Evolutionary conservation across 2,329 filamentous ascomycete species (phyloP).

Genomic region (Stagonosporopsis chrysanthemi): DNA sequence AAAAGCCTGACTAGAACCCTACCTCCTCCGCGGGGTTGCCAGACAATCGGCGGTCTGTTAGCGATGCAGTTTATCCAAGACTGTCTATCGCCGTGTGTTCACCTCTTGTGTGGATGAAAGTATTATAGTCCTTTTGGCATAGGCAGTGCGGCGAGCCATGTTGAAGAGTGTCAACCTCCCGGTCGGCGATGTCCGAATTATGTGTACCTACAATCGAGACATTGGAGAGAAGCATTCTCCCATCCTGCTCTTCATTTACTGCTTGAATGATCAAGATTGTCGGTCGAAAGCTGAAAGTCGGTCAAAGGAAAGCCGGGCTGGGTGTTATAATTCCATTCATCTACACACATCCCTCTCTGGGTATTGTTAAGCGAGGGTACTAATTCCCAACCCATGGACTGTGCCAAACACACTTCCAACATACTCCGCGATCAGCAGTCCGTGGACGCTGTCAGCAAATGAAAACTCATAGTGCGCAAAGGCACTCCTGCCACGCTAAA

Average conservation of each 20-base stretch:
- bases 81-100: too few relatives aligned
- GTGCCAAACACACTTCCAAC: background rate
- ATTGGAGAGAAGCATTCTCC: background rate
- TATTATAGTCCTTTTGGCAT: background rate
- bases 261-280: background rate
- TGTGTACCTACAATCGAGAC: background rate
- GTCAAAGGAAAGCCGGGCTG: background rate
- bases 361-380: conserved; percentile 4
- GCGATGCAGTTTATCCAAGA: too few relatives aligned
- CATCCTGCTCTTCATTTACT: background rate
- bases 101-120: background rate
- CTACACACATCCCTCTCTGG: background rate
- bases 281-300: background rate
- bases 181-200: background rate
- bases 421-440: background rate
- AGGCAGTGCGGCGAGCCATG: background rate
- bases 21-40: too few relatives aligned
- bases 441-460: background rate
- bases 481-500: background rate
- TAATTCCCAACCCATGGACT: background rate
- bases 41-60: too few relatives aligned
- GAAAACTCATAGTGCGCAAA: background rate
- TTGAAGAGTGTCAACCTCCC: background rate
- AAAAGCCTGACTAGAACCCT: too few relatives aligned
- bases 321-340: conserved; percentile 1